Base-by-base conservation (phyloP, 1,284 basidiomycete species). In the Boletus smithii region DNA sequence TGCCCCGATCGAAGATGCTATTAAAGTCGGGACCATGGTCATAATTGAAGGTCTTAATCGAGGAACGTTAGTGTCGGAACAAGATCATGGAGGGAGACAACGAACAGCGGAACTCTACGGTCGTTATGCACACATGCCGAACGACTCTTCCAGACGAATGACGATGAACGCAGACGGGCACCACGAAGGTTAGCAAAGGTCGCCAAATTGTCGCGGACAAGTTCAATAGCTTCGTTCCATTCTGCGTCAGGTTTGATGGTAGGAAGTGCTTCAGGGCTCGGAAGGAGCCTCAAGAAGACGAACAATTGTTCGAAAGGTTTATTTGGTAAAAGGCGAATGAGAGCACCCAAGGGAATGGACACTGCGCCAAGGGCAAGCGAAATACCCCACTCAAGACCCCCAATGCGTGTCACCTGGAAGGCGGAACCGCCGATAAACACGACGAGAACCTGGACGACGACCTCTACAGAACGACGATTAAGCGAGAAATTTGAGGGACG, bases 361-460 rank as follows among this genome's bases (percentile, higher is more conserved):
- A 94, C 77, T 46, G 88, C 60, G 33, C 95, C 97, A 40, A 97
- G 79, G 20, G 88, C 84, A 44, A 99, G 73, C 1, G 90, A 91
- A 55, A 98, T 92, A 42, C 82, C 94, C 97, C 97, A 99, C 67
- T 97, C 91, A 33, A 80, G 81, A 24, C 86, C 90, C 42, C 72
- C 71, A 44, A 98, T 83, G 5, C 66, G 74, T 1, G 81, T 85
- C n/a, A 98, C 95, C 60, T 88, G 83, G 77, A 99, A 98, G 0
- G 94, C 94, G 4, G 87, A 79, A 26, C 91, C 90, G 48, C 95
- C 95, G 44, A 97, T 77, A 60, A 93, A 93, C 50, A 97, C 86
- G 55, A 99, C 95, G 47, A 95, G 59, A 43, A 95, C 67, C 67
- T 99, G 95, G 35, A 88, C 79, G 17, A 74, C 90, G 57, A 97